Evolutionary conservation across 2,329 filamentous ascomycete species (phyloP).

Genomic region (Phyllosticta capitalensis): DNA sequence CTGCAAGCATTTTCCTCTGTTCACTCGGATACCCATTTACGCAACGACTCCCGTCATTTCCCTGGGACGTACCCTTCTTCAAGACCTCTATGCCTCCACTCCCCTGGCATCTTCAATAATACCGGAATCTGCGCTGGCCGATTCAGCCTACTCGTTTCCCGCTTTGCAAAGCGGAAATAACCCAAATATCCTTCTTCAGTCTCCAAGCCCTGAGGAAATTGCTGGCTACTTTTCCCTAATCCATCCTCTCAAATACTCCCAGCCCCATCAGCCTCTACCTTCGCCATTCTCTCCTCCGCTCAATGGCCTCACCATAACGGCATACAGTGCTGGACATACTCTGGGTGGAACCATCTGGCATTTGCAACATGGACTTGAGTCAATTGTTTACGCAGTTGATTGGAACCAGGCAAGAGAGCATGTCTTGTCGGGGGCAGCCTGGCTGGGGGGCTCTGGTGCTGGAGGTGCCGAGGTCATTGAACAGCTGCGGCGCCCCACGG

Average conservation of each 20-base stretch:
- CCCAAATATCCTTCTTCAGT: constrained; percentile 48
- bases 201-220: constrained; percentile 81
- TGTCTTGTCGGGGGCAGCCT: constrained; percentile 85
- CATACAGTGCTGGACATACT: constrained; percentile 93
- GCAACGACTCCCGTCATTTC: constrained; percentile 90
- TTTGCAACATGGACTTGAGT: constrained; percentile 92
- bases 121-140: constrained; percentile 60
- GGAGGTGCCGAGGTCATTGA: constrained; percentile 88
- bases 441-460: constrained; percentile 72
- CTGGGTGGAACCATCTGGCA: constrained; percentile 98
- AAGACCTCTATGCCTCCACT: constrained; percentile 86
- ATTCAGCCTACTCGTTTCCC: constrained; percentile 46
- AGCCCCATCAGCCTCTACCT: constrained; percentile 81
- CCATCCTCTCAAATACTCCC: constrained; percentile 89
- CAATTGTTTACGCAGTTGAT: constrained; percentile 93
- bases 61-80: constrained; percentile 78
- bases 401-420: constrained; percentile 98
- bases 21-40: constrained; percentile 87
- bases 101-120: constrained; percentile 82
- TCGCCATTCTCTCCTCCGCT: constrained; percentile 83
- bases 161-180: constrained; percentile 40
- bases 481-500: constrained; percentile 84
- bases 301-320: constrained; percentile 86
- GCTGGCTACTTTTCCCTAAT: constrained; percentile 84
- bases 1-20: constrained; percentile 90